Conservation (phyloP, 148 eudicot species). For the Beta vulgaris region DNA sequence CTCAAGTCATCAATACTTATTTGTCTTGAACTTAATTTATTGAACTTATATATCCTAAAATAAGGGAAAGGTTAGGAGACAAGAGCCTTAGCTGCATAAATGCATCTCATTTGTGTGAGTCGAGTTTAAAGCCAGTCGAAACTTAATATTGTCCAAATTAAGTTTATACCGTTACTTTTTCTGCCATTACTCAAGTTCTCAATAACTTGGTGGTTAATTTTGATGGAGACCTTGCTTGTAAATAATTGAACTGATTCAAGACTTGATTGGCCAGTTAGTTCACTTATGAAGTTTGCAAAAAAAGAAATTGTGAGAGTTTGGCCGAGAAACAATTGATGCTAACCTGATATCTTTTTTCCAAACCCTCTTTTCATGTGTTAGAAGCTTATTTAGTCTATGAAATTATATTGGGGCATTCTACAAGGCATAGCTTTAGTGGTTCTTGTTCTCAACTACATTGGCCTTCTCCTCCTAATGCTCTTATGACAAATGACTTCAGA, state of each 20-base stretch:
- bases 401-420: conserved; percentile 43
- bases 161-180: not conserved
- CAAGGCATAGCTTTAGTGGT: conserved; percentile 66
- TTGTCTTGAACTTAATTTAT: too few species aligned
- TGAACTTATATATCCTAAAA: too few species aligned
- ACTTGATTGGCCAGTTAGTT: too few species aligned
- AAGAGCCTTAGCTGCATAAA: not conserved
- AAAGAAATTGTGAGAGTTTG: too few species aligned
- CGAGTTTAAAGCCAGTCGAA: not conserved
- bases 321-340: not conserved
- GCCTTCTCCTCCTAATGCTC: conserved; percentile 55
- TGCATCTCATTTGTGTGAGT: not conserved
- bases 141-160: not conserved
- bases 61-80: too few species aligned
- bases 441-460: conserved; percentile 64
- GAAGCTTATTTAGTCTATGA: not conserved
- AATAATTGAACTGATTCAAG: not conserved
- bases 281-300: too few species aligned
- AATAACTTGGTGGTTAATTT: not conserved
- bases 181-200: not conserved
- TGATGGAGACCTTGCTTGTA: too few species aligned
- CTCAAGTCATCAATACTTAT: too few species aligned
- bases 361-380: not conserved
- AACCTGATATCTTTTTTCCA: not conserved
- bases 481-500: conserved; percentile 52